Evolutionary conservation across 2,329 filamentous ascomycete species (phyloP).

Genomic region (Fusarium transvaalense): DNA sequence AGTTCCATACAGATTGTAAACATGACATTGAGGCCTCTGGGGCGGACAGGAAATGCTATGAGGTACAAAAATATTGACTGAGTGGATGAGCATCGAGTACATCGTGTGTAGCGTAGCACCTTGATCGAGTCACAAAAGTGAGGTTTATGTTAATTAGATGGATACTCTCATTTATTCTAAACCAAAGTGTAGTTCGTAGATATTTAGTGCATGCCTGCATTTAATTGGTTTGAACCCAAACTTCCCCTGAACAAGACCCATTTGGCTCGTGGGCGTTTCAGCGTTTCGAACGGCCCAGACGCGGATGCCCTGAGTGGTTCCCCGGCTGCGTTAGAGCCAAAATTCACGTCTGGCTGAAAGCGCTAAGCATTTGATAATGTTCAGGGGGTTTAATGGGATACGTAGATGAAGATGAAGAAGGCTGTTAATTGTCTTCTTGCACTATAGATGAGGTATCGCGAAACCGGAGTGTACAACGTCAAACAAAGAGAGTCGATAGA

Average conservation of each 20-base stretch:
- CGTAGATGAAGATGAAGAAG: neutral
- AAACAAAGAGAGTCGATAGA: neutral
- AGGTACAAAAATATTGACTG: neutral
- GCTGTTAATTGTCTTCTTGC: neutral
- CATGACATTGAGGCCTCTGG: conserved; percentile 12
- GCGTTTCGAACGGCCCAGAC: conserved; percentile 22
- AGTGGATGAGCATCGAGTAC: neutral
- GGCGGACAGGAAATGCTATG: neutral
- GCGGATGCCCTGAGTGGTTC: conserved; percentile 32
- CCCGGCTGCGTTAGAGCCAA: conserved; percentile 38
- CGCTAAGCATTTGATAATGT: conserved; percentile 30
- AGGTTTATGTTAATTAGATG: conserved; percentile 2
- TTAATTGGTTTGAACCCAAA: conserved; percentile 11
- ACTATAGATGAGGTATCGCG: neutral
- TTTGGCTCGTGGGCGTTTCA: conserved; percentile 33
- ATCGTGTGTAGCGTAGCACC: neutral
- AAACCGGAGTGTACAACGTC: neutral
- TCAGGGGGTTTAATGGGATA: conserved; percentile 42
- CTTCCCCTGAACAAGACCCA: conserved; percentile 35
- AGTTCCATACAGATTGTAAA: neutral
- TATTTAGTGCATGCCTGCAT: neutral
- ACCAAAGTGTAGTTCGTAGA: neutral
- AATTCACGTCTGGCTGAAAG: conserved; percentile 28
- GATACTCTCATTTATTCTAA: neutral
- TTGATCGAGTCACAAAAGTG: neutral